Evolutionary conservation across 352 stramenopile genomes (phyloP), one percentile per base, ranked within the genome.

Genomic region (Aphanomyces cochlioides): DNA sequence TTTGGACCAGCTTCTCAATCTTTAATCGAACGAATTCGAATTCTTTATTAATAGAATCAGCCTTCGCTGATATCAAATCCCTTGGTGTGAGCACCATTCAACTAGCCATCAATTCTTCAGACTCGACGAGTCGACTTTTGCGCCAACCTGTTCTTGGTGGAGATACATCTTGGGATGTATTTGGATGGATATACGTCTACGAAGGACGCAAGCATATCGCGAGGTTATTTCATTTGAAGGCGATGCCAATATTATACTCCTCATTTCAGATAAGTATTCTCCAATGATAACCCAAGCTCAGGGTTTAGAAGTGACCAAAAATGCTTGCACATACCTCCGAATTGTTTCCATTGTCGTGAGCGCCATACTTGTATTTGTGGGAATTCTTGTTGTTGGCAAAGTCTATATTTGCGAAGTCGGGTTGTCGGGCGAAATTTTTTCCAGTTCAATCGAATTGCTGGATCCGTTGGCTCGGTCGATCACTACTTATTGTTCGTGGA

Each of bases 181-280:
- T 57, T 12, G 60, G 60, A n/a, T 67, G 37, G 7, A 21, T 57
- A 6, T n/a, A 19, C 7, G 38, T 67, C 6, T 67, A 40, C 47
- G 60, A 67, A 56, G 60, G 60, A 41, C 39, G 17, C 8, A 34
- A 15, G 60, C 38, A 13, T 7, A 5, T 6, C 60, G 60, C 7
- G 60, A 67, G 36, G 60, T 67, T 37, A 41, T 67, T 4, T 67
- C 60, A 6, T 67, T 67, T 21, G 28, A 67, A 15, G 36, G 60
- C 1, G 60, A 67, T 37, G 60, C 54, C 7, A n/a, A 37, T 19
- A 67, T 41, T n/a, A 15, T 67, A 28, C 28, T 21, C 15, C 60
- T 67, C n/a, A 56, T 67, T 37, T 67, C 60, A 7, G 12, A 67
- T 28, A 17, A 10, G 19, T 17, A 54, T 5, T 10, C 10, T 7